phyloP scores from a whole-genome alignment of 1,139 yeast species.

The Magnusiomyces sp. region DNA sequence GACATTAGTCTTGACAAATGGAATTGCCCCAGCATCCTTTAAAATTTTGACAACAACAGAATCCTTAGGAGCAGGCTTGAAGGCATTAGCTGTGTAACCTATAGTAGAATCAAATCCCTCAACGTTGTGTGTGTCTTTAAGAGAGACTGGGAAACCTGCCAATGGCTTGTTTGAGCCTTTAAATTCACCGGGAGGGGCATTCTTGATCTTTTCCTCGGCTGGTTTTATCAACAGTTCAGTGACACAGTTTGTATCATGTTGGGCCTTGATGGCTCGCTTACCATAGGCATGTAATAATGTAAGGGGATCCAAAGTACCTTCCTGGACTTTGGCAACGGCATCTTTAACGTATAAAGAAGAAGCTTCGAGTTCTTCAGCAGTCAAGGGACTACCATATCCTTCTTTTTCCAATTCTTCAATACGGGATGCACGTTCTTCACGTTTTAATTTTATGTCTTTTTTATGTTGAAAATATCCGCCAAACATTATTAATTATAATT shows the following conservation, averaged over 20 bases:
- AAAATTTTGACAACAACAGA: slow-evolving; percentile 33
- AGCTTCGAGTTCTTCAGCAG: slow-evolving; percentile 26
- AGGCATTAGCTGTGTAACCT: slow-evolving; percentile 40
- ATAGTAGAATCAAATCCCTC: slow-evolving; percentile 45
- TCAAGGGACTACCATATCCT: slow-evolving; percentile 30
- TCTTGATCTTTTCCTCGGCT: slow-evolving; percentile 25
- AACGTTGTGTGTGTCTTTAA: slow-evolving; percentile 44
- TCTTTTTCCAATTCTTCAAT: slow-evolving; percentile 26
- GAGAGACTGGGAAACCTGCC: slow-evolving; percentile 62
- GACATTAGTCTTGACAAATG: slow-evolving; percentile 42
- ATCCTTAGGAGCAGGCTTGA: slow-evolving; percentile 31
- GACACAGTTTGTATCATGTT: slow-evolving; percentile 30
- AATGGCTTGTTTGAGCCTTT: slow-evolving; percentile 40
- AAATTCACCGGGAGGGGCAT: not conserved
- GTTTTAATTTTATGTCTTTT: slow-evolving; percentile 25
- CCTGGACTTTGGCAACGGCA: slow-evolving; percentile 27
- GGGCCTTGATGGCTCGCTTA: slow-evolving; percentile 33
- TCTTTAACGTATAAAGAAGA: slow-evolving; percentile 25
- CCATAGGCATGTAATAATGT: slow-evolving; percentile 34
- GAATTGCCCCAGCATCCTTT: slow-evolving; percentile 40
- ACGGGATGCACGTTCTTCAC: slow-evolving; percentile 30
- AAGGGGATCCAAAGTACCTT: slow-evolving; percentile 27
- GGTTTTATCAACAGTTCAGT: slow-evolving; percentile 34
- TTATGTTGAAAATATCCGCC: slow-evolving; percentile 17
- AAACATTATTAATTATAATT: slow-evolving; percentile 8